Percentiles rank a stretch among this genome's conserved stretches.
Conservation (phyloP, 2,329 filamentous ascomycete genomes). For the Diplocarpon rosae region DNA sequence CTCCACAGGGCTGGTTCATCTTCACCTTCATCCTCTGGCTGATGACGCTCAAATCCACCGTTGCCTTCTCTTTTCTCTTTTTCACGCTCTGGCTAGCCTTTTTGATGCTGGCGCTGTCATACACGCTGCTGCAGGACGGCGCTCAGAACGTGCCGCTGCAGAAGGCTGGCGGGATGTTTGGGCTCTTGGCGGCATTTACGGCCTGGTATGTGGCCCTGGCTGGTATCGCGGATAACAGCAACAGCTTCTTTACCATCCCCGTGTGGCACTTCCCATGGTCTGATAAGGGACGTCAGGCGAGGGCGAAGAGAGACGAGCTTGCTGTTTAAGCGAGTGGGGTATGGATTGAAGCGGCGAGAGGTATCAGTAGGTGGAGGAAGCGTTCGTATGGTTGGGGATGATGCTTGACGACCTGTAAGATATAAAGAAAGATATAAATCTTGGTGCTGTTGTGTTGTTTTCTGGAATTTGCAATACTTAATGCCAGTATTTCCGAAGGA, state of each 20-base stretch:
- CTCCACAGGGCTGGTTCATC: conserved; percentile 8
- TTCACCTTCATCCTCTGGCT: conserved; percentile 8
- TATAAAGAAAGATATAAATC: too few species aligned
- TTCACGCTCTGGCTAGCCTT: conserved; percentile 6
- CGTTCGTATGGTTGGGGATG: too few species aligned
- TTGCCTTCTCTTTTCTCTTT: conserved; percentile 9
- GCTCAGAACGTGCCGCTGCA: conserved; percentile 3
- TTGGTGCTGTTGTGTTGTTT: too few species aligned
- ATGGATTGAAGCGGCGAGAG: too few species aligned
- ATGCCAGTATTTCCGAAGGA: too few species aligned
- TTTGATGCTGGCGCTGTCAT: conserved; percentile 2
- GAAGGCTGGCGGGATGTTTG: conserved; percentile 40
- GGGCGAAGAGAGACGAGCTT: background rate
- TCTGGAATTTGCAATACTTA: too few species aligned
- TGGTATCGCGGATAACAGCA: conserved; percentile 42
- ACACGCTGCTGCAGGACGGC: background rate
- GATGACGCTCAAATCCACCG: conserved; percentile 8
- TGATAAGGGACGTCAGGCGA: conserved; percentile 10
- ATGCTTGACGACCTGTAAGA: too few species aligned
- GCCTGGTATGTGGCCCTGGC: conserved; percentile 45
- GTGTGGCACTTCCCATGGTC: conserved; percentile 24
- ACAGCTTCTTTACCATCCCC: conserved; percentile 25
- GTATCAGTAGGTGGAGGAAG: too few species aligned
- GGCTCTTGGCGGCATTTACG: conserved; percentile 39
- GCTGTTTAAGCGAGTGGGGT: background rate